A percentile compares a stretch with the other conserved stretches of the same genome.
phyloP scores from a whole-genome alignment of 257 asterid species.

The Penstemon davidsonii region DNA sequence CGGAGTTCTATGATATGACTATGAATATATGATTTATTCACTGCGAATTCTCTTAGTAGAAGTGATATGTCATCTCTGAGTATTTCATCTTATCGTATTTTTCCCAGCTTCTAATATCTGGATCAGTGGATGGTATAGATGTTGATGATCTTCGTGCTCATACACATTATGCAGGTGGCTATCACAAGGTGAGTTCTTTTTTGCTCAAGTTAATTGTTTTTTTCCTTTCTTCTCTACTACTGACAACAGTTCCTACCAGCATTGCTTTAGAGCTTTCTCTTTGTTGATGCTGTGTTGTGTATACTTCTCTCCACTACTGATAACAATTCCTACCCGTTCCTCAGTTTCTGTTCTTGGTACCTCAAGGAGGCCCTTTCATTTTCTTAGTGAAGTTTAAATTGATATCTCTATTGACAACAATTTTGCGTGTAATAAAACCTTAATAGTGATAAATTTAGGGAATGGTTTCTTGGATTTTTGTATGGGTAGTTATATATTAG shows the following conservation, averaged over 20 bases:
- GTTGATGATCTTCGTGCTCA: slow-evolving; percentile 80
- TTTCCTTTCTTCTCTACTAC: slow-evolving; percentile 4
- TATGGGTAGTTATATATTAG: slow-evolving; percentile 1
- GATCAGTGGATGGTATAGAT: slow-evolving; percentile 87
- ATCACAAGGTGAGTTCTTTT: slow-evolving; percentile 58
- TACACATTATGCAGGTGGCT: slow-evolving; percentile 89
- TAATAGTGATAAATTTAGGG: not conserved
- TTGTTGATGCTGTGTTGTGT: slow-evolving; percentile 21
- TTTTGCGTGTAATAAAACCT: not conserved
- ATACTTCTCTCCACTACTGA: slow-evolving; percentile 3
- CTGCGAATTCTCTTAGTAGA: slow-evolving; percentile 2
- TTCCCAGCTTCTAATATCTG: slow-evolving; percentile 87
- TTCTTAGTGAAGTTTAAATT: slow-evolving; percentile 4
- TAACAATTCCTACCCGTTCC: not conserved
- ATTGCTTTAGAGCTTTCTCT: not conserved
- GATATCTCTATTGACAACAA: not conserved
- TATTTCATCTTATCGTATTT: not conserved
- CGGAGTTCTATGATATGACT: not conserved
- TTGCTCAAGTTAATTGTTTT: slow-evolving; percentile 8
- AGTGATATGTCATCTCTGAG: slow-evolving; percentile 17
- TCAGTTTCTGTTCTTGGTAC: slow-evolving; percentile 5
- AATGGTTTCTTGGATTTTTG: not conserved
- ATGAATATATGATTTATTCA: not conserved
- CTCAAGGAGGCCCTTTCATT: not conserved
- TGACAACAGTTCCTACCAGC: not conserved